Conservation (phyloP, 768 basidiomycete species). For the Pulveroboletus sp. region DNA sequence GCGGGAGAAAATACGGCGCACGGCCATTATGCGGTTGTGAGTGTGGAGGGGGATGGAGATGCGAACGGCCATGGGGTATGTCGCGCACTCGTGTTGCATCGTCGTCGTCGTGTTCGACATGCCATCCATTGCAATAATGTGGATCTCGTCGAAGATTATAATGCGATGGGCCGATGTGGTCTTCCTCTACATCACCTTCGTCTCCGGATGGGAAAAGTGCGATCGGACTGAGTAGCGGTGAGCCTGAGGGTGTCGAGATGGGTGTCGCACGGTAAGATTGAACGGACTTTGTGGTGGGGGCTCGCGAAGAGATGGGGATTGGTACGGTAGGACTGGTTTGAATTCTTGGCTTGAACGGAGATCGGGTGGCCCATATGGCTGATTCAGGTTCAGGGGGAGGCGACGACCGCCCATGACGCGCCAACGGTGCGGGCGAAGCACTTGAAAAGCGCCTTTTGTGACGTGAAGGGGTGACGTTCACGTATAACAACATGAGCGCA, state of each 20-base stretch:
- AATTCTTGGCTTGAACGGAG: slow-evolving; percentile 37
- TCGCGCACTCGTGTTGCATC: not conserved
- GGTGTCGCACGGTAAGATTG: slow-evolving; percentile 42
- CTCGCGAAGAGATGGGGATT: slow-evolving; percentile 41
- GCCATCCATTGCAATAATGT: slow-evolving; percentile 32
- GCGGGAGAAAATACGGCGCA: slow-evolving; percentile 38
- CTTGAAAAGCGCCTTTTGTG: slow-evolving; percentile 16
- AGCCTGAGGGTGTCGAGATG: slow-evolving; percentile 35
- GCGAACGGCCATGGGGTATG: not conserved
- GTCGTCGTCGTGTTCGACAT: slow-evolving; percentile 19
- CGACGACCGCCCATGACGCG: slow-evolving; percentile 23
- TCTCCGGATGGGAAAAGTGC: slow-evolving; percentile 40
- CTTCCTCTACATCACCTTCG: slow-evolving; percentile 42
- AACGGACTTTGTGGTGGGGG: slow-evolving; percentile 31
- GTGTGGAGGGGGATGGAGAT: not conserved
- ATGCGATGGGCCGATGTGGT: slow-evolving; percentile 47
- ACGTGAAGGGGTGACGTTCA: slow-evolving; percentile 36
- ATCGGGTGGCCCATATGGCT: slow-evolving; percentile 39
- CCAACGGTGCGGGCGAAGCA: slow-evolving; percentile 34
- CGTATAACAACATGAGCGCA: slow-evolving; percentile 42
- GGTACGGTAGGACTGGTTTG: slow-evolving; percentile 39
- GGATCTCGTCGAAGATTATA: slow-evolving; percentile 42
- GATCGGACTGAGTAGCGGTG: slow-evolving; percentile 38
- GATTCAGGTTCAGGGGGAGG: slow-evolving; percentile 33
- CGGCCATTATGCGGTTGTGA: not conserved